phyloP scores from a whole-genome alignment of 2,329 filamentous ascomycete genomes.

The Alternaria incomplexa region DNA sequence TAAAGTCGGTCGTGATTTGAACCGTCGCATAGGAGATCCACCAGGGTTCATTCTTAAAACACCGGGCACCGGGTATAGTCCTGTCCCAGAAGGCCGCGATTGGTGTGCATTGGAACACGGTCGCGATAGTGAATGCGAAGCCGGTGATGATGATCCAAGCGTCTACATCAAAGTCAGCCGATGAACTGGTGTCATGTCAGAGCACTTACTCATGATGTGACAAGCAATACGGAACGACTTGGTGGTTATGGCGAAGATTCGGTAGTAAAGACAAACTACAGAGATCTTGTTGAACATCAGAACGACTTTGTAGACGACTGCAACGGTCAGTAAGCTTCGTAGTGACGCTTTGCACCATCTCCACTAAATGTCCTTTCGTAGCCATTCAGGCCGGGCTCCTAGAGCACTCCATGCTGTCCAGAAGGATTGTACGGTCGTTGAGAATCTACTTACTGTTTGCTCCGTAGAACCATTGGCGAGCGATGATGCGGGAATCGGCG shows the following conservation, averaged over 20 bases:
- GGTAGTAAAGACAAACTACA: conserved; percentile 42
- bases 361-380: neutral
- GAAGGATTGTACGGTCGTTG: neutral
- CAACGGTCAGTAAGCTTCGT: neutral
- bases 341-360: neutral
- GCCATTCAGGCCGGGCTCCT: neutral
- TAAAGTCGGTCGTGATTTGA: conserved; percentile 29
- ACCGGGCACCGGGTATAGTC: conserved; percentile 31
- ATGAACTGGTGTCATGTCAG: neutral
- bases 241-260: conserved; percentile 39
- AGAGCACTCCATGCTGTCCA: neutral
- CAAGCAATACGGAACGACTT: conserved; percentile 34
- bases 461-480: conserved; percentile 38
- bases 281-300: conserved; percentile 45
- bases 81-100: conserved; percentile 41
- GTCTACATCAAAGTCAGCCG: neutral
- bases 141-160: conserved; percentile 41
- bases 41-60: conserved; percentile 36
- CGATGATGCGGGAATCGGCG: conserved; percentile 18
- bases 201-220: conserved; percentile 25
- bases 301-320: conserved; percentile 47
- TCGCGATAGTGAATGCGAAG: conserved; percentile 36
- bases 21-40: conserved; percentile 32
- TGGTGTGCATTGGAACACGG: conserved; percentile 43
- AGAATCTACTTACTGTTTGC: conserved; percentile 25